Percentiles rank a stretch among this genome's conserved stretches.
Conservation (phyloP, 2,329 filamentous ascomycete genomes). For the Leptographium procerum region DNA sequence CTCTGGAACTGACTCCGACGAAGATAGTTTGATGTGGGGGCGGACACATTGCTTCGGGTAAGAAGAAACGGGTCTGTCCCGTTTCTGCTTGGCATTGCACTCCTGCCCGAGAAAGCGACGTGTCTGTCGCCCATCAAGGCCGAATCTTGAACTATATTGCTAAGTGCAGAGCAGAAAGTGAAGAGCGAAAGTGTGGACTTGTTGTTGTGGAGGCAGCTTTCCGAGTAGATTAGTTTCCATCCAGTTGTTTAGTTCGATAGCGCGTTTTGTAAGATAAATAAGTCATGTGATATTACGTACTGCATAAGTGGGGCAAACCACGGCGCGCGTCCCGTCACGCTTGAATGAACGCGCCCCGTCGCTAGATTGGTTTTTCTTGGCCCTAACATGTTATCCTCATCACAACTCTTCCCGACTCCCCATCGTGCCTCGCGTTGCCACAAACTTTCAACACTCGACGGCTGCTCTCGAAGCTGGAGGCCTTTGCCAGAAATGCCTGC, state of each 20-base stretch:
- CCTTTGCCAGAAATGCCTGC: constrained; percentile 29
- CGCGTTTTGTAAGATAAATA: background rate
- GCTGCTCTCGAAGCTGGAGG: background rate
- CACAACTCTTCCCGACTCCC: background rate
- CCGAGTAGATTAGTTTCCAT: too few species aligned
- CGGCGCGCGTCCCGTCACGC: constrained; percentile 17
- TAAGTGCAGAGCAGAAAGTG: background rate
- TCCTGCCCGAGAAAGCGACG: constrained; percentile 1
- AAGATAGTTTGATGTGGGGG: constrained; percentile 19
- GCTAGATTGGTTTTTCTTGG: constrained; percentile 12
- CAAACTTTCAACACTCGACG: background rate
- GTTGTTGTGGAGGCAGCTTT: too few species aligned
- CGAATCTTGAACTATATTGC: background rate
- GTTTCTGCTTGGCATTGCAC: constrained; percentile 2
- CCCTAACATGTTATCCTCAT: background rate
- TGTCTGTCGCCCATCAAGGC: constrained; percentile 11
- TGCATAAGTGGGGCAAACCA: constrained; percentile 8
- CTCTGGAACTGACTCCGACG: constrained; percentile 49
- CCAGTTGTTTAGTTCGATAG: too few species aligned
- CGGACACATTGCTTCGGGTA: background rate
- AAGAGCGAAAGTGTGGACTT: too few species aligned
- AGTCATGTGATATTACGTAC: constrained; percentile 7
- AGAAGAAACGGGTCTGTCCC: constrained; percentile 6
- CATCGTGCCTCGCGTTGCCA: background rate
- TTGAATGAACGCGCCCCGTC: constrained; percentile 13